Evolutionary conservation across 495 filamentous ascomycete genomes (phyloP).

Genomic region (Articulospora tetracladia): DNA sequence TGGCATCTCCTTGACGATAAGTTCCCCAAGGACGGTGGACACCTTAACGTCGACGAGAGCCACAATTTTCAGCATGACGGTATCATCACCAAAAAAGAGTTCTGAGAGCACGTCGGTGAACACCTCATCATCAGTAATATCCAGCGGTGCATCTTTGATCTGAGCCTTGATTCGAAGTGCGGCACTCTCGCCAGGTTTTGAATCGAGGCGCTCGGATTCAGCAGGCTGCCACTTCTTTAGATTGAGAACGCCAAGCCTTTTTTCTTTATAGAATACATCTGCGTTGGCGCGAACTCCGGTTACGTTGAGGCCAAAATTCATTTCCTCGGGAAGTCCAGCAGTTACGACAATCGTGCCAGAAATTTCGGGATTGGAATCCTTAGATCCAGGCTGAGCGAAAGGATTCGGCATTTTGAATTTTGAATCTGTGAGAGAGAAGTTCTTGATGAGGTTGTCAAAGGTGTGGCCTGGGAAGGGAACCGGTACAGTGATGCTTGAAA

Average conservation of each 20-base stretch:
- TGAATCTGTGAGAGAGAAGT: conserved; percentile 79
- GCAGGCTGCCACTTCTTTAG: conserved; percentile 79
- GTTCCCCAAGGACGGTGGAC: conserved; percentile 70
- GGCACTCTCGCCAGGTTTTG: conserved; percentile 41
- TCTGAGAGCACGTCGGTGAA: conserved; percentile 71
- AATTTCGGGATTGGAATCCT: conserved; percentile 68
- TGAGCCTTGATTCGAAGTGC: conserved; percentile 66
- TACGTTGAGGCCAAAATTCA: conserved; percentile 79
- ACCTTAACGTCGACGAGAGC: conserved; percentile 84
- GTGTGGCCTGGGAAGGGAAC: conserved; percentile 76
- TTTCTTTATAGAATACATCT: conserved; percentile 69
- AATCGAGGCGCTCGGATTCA: conserved; percentile 65
- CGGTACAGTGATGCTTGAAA: conserved; percentile 79
- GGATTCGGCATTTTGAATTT: conserved; percentile 79
- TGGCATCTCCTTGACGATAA: conserved; percentile 76
- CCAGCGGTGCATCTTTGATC: conserved; percentile 72
- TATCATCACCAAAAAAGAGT: conserved; percentile 65
- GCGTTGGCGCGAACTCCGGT: conserved; percentile 68
- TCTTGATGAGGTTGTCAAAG: conserved; percentile 76
- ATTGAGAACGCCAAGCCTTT: conserved; percentile 73
- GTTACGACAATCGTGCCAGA: conserved; percentile 78
- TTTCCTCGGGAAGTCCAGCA: conserved; percentile 72
- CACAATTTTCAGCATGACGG: conserved; percentile 62
- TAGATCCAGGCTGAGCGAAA: conserved; percentile 69
- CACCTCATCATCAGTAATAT: conserved; percentile 72